Evolutionary conservation across 495 filamentous ascomycete species (phyloP).

Genomic region (Tuber magnatum): DNA sequence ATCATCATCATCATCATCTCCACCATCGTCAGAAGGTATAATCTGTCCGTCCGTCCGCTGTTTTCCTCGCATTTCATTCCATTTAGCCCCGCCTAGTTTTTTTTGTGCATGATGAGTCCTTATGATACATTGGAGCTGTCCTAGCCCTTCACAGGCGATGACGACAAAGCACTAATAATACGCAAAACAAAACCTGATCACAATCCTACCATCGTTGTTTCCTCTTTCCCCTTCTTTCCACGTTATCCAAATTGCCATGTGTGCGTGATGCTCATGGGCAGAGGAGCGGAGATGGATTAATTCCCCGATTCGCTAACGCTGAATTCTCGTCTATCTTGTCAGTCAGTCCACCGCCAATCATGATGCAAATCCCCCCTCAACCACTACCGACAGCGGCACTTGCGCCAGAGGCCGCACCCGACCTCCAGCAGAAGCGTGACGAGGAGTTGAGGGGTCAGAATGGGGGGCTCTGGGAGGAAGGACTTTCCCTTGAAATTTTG

Average conservation of each 20-base stretch:
- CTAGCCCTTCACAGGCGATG: constrained; percentile 53
- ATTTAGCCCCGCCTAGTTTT: background rate
- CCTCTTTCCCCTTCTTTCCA: constrained; percentile 13
- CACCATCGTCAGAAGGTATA: constrained; percentile 11
- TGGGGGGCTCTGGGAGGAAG: constrained; percentile 21
- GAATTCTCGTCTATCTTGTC: constrained; percentile 2
- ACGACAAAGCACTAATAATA: constrained; percentile 48
- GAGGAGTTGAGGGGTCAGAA: constrained; percentile 8
- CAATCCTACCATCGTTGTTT: constrained; percentile 41
- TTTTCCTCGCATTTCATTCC: background rate
- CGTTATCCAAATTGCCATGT: constrained; percentile 16
- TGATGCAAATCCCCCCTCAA: constrained; percentile 28
- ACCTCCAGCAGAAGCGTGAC: background rate
- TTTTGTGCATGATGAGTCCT: constrained; percentile 51
- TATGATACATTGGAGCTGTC: constrained; percentile 95
- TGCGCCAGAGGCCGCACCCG: background rate
- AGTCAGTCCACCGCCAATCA: constrained; percentile 9
- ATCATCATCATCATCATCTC: constrained; percentile 13
- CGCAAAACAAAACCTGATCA: constrained; percentile 49
- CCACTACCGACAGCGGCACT: constrained; percentile 7
- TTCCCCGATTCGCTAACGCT: constrained; percentile 4
- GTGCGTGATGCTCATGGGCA: constrained; percentile 21
- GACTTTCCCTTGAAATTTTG: constrained; percentile 88
- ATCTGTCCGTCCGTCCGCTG: background rate
- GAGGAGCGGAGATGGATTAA: constrained; percentile 9